Evolutionary conservation across 345 rosid genomes (phyloP), one percentile per base, ranked within the genome.

Genomic region (Eucalyptus microcorys): DNA sequence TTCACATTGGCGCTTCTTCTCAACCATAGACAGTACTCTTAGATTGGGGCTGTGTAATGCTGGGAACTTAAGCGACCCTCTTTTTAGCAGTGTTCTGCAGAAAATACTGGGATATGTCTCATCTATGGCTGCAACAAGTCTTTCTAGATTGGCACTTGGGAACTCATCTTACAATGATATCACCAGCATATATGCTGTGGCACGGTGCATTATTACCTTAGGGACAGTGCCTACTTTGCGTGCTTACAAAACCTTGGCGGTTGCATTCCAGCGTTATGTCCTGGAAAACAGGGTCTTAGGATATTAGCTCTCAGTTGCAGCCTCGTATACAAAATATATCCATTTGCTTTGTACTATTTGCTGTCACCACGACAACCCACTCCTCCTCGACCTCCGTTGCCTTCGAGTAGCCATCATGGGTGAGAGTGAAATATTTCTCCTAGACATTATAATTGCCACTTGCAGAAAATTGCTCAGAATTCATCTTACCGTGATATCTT

Each of bases 141-240:
- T 87, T 88, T 83, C 91, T 3, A 91, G 87, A 89, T 88, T 92
- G 48, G 90, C 91, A 47, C n/a, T 37, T 7, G 91, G 92, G 34
- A 89, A 87, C 47, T 79, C 59, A 24, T 48, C 61, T 47, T 91
- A 87, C 87, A 64, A 87, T 10, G 49, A 49, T 52, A 88, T 48
- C 45, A 43, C 7, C 48, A 14, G 55, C 42, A 88, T 92, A 66
- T 87, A 86, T 88, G 94, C 89, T n/a, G 76, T 91, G 91, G 90
- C 87, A 32, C 92, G 89, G 88, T 93, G 95, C 87, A 93, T 91
- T 42, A 87, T 86, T 89, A 91, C 90, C 81, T 57, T 93, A 15
- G 19, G 10, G 91, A 52, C 79, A 80, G 61, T 21, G 88, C 59
- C 55, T 93, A 93, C 81, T 52, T 12, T 32, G 59, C 16, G 49